phyloP scores from a whole-genome alignment of 2,329 filamentous ascomycete genomes.

The Paecilomyces niveus region DNA sequence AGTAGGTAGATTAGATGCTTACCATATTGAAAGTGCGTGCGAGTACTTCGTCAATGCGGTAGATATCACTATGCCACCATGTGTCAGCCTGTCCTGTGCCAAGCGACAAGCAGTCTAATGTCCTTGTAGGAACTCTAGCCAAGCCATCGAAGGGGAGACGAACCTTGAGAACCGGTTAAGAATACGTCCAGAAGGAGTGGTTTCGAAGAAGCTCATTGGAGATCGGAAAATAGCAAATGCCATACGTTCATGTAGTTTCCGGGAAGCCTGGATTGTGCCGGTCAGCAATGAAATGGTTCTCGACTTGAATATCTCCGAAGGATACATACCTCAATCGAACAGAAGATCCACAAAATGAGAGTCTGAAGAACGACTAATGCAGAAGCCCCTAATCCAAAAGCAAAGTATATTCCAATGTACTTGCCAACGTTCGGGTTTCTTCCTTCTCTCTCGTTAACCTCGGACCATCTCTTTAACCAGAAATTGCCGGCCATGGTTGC shows the following conservation, averaged over 20 bases:
- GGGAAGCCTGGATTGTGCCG: slow-evolving; percentile 59
- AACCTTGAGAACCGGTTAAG: slow-evolving; percentile 92
- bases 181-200: slow-evolving; percentile 91
- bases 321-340: slow-evolving; percentile 78
- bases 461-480: slow-evolving; percentile 93
- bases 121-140: too few species aligned
- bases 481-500: slow-evolving; percentile 76
- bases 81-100: not conserved
- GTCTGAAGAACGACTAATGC: slow-evolving; percentile 84
- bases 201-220: slow-evolving; percentile 98
- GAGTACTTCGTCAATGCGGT: slow-evolving; percentile 78
- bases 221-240: slow-evolving; percentile 94
- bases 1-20: slow-evolving; percentile 21
- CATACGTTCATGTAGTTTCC: slow-evolving; percentile 96
- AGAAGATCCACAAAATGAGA: slow-evolving; percentile 97
- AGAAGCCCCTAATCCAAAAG: slow-evolving; percentile 81
- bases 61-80: slow-evolving; percentile 40
- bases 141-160: slow-evolving; percentile 19
- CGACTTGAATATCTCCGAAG: not conserved
- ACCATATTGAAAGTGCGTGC: slow-evolving; percentile 97
- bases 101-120: not conserved
- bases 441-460: slow-evolving; percentile 62
- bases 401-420: slow-evolving; percentile 93
- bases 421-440: slow-evolving; percentile 72
- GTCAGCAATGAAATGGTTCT: slow-evolving; percentile 4